These are phyloP conservation scores for Sarocladiaceae sp. DNA, from an alignment of 2,329 filamentous ascomycete genomes.

Conservation along the genomic window DNA sequence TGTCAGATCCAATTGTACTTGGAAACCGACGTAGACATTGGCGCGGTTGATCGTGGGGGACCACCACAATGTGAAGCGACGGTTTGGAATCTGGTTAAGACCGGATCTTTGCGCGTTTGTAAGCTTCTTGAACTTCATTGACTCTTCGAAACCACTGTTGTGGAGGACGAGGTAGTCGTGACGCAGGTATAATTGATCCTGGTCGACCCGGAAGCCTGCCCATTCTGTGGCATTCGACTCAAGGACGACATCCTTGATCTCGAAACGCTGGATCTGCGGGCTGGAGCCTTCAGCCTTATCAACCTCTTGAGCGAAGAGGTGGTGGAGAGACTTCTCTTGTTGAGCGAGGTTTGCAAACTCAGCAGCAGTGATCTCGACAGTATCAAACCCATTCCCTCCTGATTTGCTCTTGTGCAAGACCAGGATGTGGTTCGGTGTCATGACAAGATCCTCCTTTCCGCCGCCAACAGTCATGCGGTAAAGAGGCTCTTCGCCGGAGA, in stretches of 20 bases:
- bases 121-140: conserved; percentile 98
- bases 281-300: conserved; percentile 12
- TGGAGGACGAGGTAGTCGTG: conserved; percentile 41
- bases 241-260: conserved; percentile 33
- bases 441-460: conserved; percentile 39
- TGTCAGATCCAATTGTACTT: conserved; percentile 94
- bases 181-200: conserved; percentile 43
- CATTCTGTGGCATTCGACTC: conserved; percentile 37
- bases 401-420: conserved; percentile 35
- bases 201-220: conserved; percentile 44
- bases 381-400: conserved; percentile 27
- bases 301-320: background rate
- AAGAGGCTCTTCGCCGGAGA: conserved; percentile 38
- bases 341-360: conserved; percentile 33
- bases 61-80: conserved; percentile 98
- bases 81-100: conserved; percentile 97
- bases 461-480: conserved; percentile 40
- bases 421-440: conserved; percentile 42
- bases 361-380: conserved; percentile 38
- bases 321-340: conserved; percentile 8
- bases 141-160: conserved; percentile 49
- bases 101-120: conserved; percentile 95
- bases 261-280: conserved; percentile 28
- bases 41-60: conserved; percentile 87
- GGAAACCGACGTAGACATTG: conserved; percentile 98